Evolutionary conservation across 1,284 basidiomycete genomes (phyloP).

Genomic region (Heterobasidion irregulare): DNA sequence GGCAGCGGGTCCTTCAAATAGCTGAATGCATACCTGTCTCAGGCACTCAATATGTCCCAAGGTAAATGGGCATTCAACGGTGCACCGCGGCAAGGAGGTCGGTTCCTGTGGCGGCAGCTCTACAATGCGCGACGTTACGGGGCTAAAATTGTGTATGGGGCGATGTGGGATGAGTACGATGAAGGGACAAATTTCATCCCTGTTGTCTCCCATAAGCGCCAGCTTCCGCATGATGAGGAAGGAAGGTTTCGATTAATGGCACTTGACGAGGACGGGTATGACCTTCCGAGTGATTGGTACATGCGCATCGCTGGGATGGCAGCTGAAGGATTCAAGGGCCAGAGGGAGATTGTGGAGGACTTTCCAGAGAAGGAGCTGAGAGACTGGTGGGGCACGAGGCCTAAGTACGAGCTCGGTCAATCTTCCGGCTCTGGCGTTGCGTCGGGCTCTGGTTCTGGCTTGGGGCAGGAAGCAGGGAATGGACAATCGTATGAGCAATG

Average conservation of each 20-base stretch:
- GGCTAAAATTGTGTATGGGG: conserved; percentile 62
- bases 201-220: conserved; percentile 44
- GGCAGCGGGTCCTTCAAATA: neutral
- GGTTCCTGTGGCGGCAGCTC: conserved; percentile 69
- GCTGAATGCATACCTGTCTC: neutral
- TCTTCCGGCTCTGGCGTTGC: conserved; percentile 16
- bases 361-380: conserved; percentile 66
- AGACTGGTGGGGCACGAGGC: conserved; percentile 63
- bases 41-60: conserved; percentile 62
- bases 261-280: conserved; percentile 63
- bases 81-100: conserved; percentile 57
- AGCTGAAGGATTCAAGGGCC: conserved; percentile 55
- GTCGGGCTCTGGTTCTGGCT: conserved; percentile 17
- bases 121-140: conserved; percentile 54
- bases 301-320: conserved; percentile 72
- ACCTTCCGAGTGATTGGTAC: conserved; percentile 72
- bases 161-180: conserved; percentile 86
- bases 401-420: conserved; percentile 37
- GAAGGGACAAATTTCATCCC: conserved; percentile 75
- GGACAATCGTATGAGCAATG: conserved; percentile 36
- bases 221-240: conserved; percentile 48
- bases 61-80: conserved; percentile 63
- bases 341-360: conserved; percentile 49
- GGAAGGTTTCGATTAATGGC: conserved; percentile 57
- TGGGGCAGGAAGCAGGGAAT: conserved; percentile 8